Base-by-base conservation (phyloP, 2,329 filamentous ascomycete species). In the Pseudogymnoascus sp. region DNA sequence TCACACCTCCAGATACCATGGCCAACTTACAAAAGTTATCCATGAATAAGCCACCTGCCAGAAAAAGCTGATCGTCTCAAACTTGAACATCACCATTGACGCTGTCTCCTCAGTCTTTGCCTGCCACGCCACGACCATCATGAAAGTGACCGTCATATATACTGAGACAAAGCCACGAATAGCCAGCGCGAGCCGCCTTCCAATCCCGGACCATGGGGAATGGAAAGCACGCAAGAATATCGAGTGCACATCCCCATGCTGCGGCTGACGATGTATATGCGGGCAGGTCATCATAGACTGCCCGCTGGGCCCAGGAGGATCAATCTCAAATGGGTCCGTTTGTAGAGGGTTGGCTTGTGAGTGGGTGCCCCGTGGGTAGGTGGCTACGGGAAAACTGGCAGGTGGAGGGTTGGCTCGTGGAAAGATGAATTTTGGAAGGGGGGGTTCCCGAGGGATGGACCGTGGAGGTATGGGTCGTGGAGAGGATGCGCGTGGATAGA, bases 221-320 rank as follows among this genome's bases (percentile, higher is more conserved):
- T 74, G 72, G 65, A 71, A 74, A 61, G 71, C 68, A 24, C 72
- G 71, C 37, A 73, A 68, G 56, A 73, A 74, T 68, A 74, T 73
- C 37, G 72, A 67, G 67, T 73, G 42, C 6, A 29, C 35, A 4
- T 35, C 37, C 38, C 66, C 19, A 67, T 65, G n/a, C 59, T 37
- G 33, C n/a, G 31, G 13, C 16, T 3, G 13, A 14, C 16, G n/a
- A 29, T 60, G 10, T 10, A 14, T 13, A 37, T 10, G 26, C 21
- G 19, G 33, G 19, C n/a, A 35, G 10, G 38, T 11, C 16, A 33
- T 3, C 29, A 33, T 63, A 42, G 70, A 67, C 21, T 13, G n/a
- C 26, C 13, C n/a, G 50, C n/a, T 56, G 29, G 26, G 11, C 16
- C 10, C 10, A n/a, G 5, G 26, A n/a, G 10, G 7, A 29, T 33